Percentiles rank a stretch among this genome's conserved stretches.
phyloP scores from a whole-genome alignment of 306 rosid genomes.

The Medicago truncatula region MtrunA17r5.0-ANR NC_053044.1:54562001-54562500 shows the following conservation, averaged over 20 bases:
- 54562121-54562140: conserved; percentile 49
- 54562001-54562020: no score
- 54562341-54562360: conserved; percentile 20
- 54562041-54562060: no score
- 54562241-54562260: conserved; percentile 12
- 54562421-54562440: conserved; percentile 70
- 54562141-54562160: conserved; percentile 47
- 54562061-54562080: no score
- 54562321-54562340: conserved; percentile 32
- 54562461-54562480: conserved; percentile 84
- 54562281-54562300: conserved; percentile 23
- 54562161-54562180: conserved; percentile 42
- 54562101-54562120: conserved; percentile 33
- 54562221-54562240: conserved; percentile 40
- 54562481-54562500: conserved; percentile 95
- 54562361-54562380: conserved; percentile 57
- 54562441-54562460: conserved; percentile 42
- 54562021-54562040: no score
- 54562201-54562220: conserved; percentile 36
- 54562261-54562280: conserved; percentile 12
- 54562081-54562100: no score
- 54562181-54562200: conserved; percentile 36
- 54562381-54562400: conserved; percentile 60
- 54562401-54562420: conserved; percentile 66
- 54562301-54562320: conserved; percentile 6